These are phyloP conservation scores for Globisporangium alternatum DNA, from an alignment of 352 stramenopile species.

Conservation along the genomic window DNA sequence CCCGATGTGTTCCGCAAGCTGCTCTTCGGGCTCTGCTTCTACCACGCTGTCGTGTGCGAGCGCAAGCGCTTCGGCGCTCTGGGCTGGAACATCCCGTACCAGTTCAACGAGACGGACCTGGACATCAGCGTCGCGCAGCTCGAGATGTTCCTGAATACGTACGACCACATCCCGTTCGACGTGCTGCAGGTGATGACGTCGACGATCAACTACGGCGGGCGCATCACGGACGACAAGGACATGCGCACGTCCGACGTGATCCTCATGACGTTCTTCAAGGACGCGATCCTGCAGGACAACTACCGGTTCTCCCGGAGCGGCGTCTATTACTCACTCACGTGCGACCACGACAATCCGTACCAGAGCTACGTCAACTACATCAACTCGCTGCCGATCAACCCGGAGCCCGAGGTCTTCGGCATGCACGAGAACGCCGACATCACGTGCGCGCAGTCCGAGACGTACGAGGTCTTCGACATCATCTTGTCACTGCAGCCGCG, in stretches of 20 bases:
- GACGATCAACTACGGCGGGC: constrained; percentile 93
- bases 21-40: constrained; percentile 92
- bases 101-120: constrained; percentile 97
- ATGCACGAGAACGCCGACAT: constrained; percentile 95
- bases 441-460: constrained; percentile 89
- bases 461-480: constrained; percentile 85
- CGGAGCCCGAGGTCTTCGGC: constrained; percentile 90
- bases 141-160: constrained; percentile 87
- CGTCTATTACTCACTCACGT: constrained; percentile 83
- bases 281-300: constrained; percentile 67
- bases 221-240: constrained; percentile 94
- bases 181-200: constrained; percentile 93
- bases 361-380: constrained; percentile 93
- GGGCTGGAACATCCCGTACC: constrained; percentile 97
- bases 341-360: constrained; percentile 67
- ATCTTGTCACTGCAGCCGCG: constrained; percentile 79
- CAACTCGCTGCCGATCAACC: constrained; percentile 87
- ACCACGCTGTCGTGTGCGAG: constrained; percentile 92
- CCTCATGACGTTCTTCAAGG: constrained; percentile 88
- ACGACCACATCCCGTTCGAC: constrained; percentile 82
- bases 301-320: constrained; percentile 82
- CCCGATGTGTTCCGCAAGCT: constrained; percentile 92
- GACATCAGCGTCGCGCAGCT: constrained; percentile 86
- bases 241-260: constrained; percentile 90
- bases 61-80: constrained; percentile 93